A percentile compares a stretch with the other conserved stretches of the same genome.
Conservation (phyloP, 805 yeast species). For the Saturnispora kantuleensis region DNA sequence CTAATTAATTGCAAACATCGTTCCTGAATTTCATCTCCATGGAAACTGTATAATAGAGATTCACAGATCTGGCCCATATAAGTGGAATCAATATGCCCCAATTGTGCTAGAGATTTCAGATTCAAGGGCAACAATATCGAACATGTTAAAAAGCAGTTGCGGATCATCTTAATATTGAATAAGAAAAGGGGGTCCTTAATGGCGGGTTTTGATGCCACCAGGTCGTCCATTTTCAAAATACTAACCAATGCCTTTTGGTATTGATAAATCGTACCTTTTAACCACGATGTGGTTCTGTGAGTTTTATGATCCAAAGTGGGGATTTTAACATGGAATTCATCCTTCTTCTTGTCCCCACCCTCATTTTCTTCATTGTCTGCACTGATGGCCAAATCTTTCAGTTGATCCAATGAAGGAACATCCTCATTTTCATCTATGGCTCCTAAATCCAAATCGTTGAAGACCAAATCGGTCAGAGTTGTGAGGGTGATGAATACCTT, state of each 20-base stretch:
- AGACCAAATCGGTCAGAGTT: constrained; percentile 27
- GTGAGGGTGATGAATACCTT: constrained; percentile 25
- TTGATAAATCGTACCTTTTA: constrained; percentile 43
- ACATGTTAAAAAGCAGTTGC: constrained; percentile 28
- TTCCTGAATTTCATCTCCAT: constrained; percentile 9
- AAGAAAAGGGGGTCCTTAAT: constrained; percentile 26
- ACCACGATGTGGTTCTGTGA: constrained; percentile 42
- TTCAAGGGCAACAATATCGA: constrained; percentile 28
- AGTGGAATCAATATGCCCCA: constrained; percentile 15
- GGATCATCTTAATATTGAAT: constrained; percentile 25
- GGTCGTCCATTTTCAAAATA: constrained; percentile 18
- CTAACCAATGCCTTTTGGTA: constrained; percentile 35
- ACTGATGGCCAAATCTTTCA: constrained; percentile 5
- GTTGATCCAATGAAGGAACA: constrained; percentile 11
- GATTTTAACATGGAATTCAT: constrained; percentile 9
- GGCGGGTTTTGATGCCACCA: constrained; percentile 20
- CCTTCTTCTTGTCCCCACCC: constrained; percentile 12
- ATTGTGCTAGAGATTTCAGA: constrained; percentile 22
- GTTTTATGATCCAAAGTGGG: background rate
- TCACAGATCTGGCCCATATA: constrained; percentile 9
- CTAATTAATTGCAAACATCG: constrained; percentile 9
- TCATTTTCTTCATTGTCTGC: background rate
- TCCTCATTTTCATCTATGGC: constrained; percentile 8
- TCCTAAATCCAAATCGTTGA: constrained; percentile 33
- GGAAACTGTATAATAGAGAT: constrained; percentile 12